phyloP scores from a whole-genome alignment of 1,139 yeast species.

The Zygoascus sp. region DNA sequence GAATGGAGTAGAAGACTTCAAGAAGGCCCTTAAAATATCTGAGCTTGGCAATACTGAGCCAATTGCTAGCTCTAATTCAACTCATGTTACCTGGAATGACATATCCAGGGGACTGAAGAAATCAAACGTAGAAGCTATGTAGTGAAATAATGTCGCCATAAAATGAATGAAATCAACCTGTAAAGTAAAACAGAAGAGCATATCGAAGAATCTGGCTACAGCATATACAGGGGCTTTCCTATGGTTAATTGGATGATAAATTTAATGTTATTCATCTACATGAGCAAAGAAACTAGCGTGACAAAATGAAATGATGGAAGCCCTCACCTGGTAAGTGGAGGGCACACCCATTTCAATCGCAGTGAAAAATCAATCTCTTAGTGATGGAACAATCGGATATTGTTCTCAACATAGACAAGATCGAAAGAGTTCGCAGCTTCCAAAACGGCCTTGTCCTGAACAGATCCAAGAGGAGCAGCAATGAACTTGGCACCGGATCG shows the following conservation, averaged over 20 bases:
- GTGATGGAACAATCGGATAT: constrained; percentile 97
- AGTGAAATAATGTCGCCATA: no score
- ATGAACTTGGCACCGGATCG: constrained; percentile 92
- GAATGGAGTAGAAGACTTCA: background rate
- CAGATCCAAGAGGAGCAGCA: constrained; percentile 97
- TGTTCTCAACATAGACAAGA: constrained; percentile 88
- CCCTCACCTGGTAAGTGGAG: background rate
- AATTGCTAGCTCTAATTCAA: background rate
- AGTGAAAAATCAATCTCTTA: constrained; percentile 38
- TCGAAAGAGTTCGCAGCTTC: constrained; percentile 89
- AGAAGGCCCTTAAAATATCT: constrained; percentile 1
- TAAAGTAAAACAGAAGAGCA: no score
- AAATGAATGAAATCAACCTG: no score
- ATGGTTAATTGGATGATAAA: no score
- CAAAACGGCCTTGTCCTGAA: constrained; percentile 94
- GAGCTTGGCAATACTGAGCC: background rate
- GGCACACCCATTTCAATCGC: no score
- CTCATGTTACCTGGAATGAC: background rate
- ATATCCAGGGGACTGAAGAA: background rate
- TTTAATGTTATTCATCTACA: background rate
- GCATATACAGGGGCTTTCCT: no score
- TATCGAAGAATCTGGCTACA: no score
- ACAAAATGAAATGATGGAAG: background rate
- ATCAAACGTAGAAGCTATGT: background rate
- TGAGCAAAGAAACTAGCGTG: background rate